Evolutionary conservation across 129 eudicot species (phyloP), one percentile per base, ranked within the genome.

Genomic region (Flaveria trinervia): DNA sequence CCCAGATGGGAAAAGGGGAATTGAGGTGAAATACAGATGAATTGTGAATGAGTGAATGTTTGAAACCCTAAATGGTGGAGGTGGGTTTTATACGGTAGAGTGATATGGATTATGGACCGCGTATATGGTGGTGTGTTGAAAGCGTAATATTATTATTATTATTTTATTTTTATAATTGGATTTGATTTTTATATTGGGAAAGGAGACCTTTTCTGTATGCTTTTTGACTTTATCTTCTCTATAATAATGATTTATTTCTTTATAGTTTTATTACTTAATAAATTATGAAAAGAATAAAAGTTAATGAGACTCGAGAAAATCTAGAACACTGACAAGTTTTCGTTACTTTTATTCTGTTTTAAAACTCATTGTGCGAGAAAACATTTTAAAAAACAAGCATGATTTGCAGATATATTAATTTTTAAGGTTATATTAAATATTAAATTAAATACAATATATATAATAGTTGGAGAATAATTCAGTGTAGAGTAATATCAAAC

Each of bases 101-200:
- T 60, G 83, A 48, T 61, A 67, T 57, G 68, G 76, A 73, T 60
- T 73, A 22, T 83, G 86, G 83, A 79, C 86, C 86, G 83, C 83
- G 83, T 78, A 82, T 62, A 36, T 46, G 23, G 71, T 26, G 75
- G 82, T 82, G 86, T 77, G 79, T 77, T 72, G 86, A 82, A 82
- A 82, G 46, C 23, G 70, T 57, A 55, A 7, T 16, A 22, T 4
- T 48, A 0, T 52, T 50, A 23, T n/a, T 46, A 22, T 13, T 23
- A 5, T 70, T 12, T 30, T n/a, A 33, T 43, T 70, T 22, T 70
- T 13, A 22, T 45, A 16, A 33, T 3, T 13, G 4, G 50, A 5
- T 28, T 3, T 0, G 23, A 55, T 54, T 26, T 33, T 72, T 43
- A 33, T 66, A 20, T 25, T 17, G 33, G 48, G 67, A 51, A 73